A percentile compares a stretch with the other conserved stretches of the same genome.
These are phyloP conservation scores for Diplogelasinospora grovesii DNA, from an alignment of 495 filamentous ascomycete genomes.

Conservation along the genomic window DNA sequence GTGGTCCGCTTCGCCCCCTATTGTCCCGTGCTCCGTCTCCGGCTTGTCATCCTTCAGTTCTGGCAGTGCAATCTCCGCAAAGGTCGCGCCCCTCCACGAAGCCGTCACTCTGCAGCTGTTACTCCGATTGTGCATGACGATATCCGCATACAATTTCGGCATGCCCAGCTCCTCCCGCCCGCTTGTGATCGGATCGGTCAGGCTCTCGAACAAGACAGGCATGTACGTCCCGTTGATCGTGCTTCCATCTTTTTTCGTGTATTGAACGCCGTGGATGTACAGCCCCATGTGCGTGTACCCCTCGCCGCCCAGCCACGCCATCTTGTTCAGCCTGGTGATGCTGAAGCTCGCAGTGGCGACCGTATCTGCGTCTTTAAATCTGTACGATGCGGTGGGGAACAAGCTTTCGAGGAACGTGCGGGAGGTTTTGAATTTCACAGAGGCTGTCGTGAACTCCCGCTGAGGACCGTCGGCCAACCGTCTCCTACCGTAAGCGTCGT, in stretches of 20 bases:
- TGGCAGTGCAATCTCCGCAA: constrained; percentile 36
- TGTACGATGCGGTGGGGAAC: constrained; percentile 36
- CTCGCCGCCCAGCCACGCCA: constrained; percentile 50
- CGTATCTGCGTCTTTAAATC: constrained; percentile 43
- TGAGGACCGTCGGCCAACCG: neutral
- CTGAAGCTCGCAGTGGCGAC: constrained; percentile 46
- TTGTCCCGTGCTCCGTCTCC: constrained; percentile 20
- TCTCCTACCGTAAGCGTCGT: constrained; percentile 24
- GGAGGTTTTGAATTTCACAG: constrained; percentile 52
- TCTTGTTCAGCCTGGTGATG: constrained; percentile 40
- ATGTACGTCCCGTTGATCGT: constrained; percentile 45
- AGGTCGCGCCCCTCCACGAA: constrained; percentile 43
- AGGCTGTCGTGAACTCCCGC: constrained; percentile 40
- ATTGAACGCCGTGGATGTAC: constrained; percentile 53
- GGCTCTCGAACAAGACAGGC: constrained; percentile 47
- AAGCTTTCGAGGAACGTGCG: constrained; percentile 52
- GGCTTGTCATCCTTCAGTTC: constrained; percentile 30
- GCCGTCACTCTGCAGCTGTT: constrained; percentile 35
- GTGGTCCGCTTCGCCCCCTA: constrained; percentile 28
- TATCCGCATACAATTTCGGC: constrained; percentile 46
- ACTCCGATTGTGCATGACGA: constrained; percentile 34
- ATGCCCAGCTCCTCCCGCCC: constrained; percentile 52
- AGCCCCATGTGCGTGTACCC: constrained; percentile 52
- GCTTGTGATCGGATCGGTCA: constrained; percentile 47
- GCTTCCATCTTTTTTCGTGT: constrained; percentile 42